A percentile compares a stretch with the other conserved stretches of the same genome.
These are phyloP conservation scores for Borealophlyctis nickersoniae DNA, from an alignment of 192 early-diverging fungal genomes.

Conservation along the genomic window DNA sequence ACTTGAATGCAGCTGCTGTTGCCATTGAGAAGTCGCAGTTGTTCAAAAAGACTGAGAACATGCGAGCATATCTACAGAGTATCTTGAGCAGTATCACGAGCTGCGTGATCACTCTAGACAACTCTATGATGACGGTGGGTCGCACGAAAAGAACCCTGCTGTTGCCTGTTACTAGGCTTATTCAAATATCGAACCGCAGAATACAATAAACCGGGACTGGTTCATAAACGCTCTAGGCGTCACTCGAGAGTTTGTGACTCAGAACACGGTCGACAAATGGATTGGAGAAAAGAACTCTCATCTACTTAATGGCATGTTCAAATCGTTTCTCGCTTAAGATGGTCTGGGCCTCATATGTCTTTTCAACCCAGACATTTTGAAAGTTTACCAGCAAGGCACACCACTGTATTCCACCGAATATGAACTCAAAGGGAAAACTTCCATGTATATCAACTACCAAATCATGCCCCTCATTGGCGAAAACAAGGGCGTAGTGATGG, in stretches of 20 bases:
- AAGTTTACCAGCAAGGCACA: constrained; percentile 26
- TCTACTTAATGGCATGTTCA: constrained; percentile 39
- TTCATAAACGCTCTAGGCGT: constrained; percentile 31
- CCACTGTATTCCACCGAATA: constrained; percentile 30
- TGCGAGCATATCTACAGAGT: constrained; percentile 41
- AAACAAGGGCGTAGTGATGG: constrained; percentile 47
- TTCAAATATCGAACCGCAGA: constrained; percentile 16
- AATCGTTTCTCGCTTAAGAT: no score
- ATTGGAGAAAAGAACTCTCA: constrained; percentile 32
- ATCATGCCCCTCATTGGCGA: constrained; percentile 38
- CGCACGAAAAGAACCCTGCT: constrained; percentile 12
- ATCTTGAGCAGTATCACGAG: constrained; percentile 47
- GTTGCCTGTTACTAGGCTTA: no score
- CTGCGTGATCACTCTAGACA: constrained; percentile 48
- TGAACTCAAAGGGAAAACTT: constrained; percentile 33
- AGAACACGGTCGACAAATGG: constrained; percentile 36
- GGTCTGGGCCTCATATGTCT: no score
- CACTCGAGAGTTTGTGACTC: constrained; percentile 30
- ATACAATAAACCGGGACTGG: constrained; percentile 39
- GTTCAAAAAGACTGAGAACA: constrained; percentile 47
- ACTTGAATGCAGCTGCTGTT: constrained; percentile 42
- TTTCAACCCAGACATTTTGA: no score
- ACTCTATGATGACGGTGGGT: not conserved
- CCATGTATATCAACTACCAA: constrained; percentile 40
- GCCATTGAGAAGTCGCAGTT: constrained; percentile 55